Evolutionary conservation across 73 alveolate species (phyloP).

Genomic region (Tetrahymena borealis): DNA sequence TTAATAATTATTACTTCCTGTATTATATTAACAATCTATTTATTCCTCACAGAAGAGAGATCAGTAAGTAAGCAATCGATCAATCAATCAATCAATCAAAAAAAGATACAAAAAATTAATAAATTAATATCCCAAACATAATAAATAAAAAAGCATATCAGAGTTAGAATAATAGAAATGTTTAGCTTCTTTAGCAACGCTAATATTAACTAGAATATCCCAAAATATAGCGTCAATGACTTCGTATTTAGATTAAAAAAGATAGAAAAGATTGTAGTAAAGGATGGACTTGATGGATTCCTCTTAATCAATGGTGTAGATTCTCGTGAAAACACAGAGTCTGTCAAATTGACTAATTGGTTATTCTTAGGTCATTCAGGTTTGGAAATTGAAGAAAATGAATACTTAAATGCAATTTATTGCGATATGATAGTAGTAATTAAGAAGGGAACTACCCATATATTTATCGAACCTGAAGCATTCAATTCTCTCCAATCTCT

Average conservation of each 20-base stretch:
- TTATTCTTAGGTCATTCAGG: constrained; percentile 26
- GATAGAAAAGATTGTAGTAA: neutral
- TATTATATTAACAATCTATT: neutral
- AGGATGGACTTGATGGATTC: neutral
- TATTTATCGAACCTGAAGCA: constrained; percentile 12
- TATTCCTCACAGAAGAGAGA: neutral
- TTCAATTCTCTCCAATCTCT: constrained; percentile 10
- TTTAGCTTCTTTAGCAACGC: neutral
- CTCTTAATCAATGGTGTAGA: neutral
- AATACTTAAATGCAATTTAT: constrained; percentile 12
- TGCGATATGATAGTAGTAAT: constrained; percentile 24
- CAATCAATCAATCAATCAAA: neutral
- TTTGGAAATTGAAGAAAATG: constrained; percentile 27
- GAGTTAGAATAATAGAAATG: neutral
- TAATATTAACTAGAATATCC: neutral
- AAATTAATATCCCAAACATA: neutral
- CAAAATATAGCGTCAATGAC: neutral
- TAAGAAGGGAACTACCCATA: constrained; percentile 12
- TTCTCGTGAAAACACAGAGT: constrained; percentile 31
- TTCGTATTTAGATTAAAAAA: neutral
- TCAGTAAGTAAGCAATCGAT: neutral
- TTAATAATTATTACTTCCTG: too few relatives aligned
- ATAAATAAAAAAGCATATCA: neutral
- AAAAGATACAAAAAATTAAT: neutral
- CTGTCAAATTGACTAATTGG: constrained; percentile 36